Conservation (phyloP, 1,139 yeast genomes). For the Magnusiomyces ingens region DNA sequence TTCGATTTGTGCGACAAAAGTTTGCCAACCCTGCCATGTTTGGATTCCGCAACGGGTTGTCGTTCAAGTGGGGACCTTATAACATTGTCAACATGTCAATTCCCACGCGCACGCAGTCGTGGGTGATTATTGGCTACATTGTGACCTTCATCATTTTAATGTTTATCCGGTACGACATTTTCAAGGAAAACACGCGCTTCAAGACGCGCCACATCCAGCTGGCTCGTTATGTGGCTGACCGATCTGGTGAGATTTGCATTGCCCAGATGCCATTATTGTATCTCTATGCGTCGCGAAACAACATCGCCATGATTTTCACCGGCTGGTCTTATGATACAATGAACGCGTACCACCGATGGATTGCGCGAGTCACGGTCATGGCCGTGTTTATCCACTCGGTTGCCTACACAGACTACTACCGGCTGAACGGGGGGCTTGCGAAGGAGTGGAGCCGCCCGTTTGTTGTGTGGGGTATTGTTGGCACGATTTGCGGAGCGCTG, state of each 20-base stretch:
- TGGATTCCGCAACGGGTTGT: slow-evolving; percentile 11
- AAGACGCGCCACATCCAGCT: background rate
- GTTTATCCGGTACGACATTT: slow-evolving; percentile 13
- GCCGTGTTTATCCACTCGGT: slow-evolving; percentile 38
- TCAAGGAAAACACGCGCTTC: slow-evolving; percentile 7
- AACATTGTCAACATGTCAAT: slow-evolving; percentile 15
- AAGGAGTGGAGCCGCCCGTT: background rate
- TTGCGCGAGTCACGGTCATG: slow-evolving; percentile 43
- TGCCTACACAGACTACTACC: slow-evolving; percentile 27
- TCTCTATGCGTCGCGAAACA: slow-evolving; percentile 58
- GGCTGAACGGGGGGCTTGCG: slow-evolving; percentile 85
- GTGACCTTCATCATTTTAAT: slow-evolving; percentile 16
- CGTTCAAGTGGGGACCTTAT: slow-evolving; percentile 20
- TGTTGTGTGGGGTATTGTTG: slow-evolving; percentile 48
- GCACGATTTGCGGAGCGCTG: slow-evolving; percentile 37
- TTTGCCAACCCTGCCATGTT: slow-evolving; percentile 13
- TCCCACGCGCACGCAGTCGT: slow-evolving; percentile 22
- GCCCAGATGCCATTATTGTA: slow-evolving; percentile 48
- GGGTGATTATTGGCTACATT: slow-evolving; percentile 20
- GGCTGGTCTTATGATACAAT: slow-evolving; percentile 57
- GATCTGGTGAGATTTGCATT: slow-evolving; percentile 53
- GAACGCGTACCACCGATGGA: slow-evolving; percentile 56
- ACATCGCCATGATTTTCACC: slow-evolving; percentile 49
- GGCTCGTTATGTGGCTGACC: slow-evolving; percentile 39
- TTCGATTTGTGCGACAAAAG: background rate